Evolutionary conservation across 1,284 basidiomycete species (phyloP).

Genomic region (Ganoderma leucocontextum): DNA sequence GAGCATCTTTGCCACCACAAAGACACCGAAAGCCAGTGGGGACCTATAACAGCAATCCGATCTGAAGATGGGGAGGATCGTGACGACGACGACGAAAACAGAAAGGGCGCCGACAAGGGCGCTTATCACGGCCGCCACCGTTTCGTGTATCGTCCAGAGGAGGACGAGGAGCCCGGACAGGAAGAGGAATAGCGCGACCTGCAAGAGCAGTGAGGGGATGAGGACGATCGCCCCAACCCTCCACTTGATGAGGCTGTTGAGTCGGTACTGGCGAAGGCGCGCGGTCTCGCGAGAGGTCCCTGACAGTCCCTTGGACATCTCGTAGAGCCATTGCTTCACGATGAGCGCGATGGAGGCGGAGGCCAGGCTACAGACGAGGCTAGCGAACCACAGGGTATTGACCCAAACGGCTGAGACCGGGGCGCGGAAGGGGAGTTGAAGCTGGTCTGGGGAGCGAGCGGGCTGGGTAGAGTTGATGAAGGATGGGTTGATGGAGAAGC

Average conservation of each 20-base stretch:
- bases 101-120: constrained; percentile 19
- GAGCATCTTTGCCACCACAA: constrained; percentile 13
- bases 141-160: constrained; percentile 29
- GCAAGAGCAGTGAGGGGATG: constrained; percentile 35
- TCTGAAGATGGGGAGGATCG: constrained; percentile 25
- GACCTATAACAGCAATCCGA: constrained; percentile 31
- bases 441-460: constrained; percentile 9
- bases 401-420: constrained; percentile 19
- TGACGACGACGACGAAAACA: constrained; percentile 16
- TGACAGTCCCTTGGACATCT: constrained; percentile 7
- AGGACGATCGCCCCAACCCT: constrained; percentile 32
- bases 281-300: constrained; percentile 13
- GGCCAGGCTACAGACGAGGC: constrained; percentile 26
- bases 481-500: constrained; percentile 7
- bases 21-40: constrained; percentile 28
- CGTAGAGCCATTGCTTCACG: constrained; percentile 33
- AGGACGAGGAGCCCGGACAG: constrained; percentile 31
- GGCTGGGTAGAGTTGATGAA: constrained; percentile 28
- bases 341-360: constrained; percentile 26
- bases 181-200: constrained; percentile 34
- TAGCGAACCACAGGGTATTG: constrained; percentile 32
- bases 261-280: constrained; percentile 34
- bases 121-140: constrained; percentile 26
- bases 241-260: constrained; percentile 33
- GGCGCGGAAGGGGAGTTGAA: constrained; percentile 6